Base-by-base conservation (phyloP, 2,329 filamentous ascomycete genomes). In the Tolypocladium guangdongense region DNA sequence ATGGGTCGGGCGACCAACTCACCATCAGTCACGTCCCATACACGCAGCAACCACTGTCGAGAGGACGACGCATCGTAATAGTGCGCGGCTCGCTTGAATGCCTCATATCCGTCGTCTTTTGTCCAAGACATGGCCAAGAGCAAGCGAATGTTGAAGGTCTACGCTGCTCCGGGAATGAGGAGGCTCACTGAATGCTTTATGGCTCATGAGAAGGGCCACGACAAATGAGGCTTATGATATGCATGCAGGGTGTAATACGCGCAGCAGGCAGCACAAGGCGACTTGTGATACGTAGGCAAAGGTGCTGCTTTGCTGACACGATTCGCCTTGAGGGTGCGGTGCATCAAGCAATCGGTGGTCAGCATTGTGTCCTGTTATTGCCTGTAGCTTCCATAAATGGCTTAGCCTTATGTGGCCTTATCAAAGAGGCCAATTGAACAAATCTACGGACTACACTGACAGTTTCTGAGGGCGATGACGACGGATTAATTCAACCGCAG, bases 111-210 rank as follows among this genome's bases (percentile, higher is more conserved):
- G 20, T 53, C 48, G 37, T 49, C 46, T 37, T 14, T 41, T 7
- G 33, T 14, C 52, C 52, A 53, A 24, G 52, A 53, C 52, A 53
- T 53, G 36, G 37, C 30, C 7, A 12, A 32, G 35, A 14, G 12
- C 35, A 22, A 27, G 27, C 14, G 16, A 20, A 2, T 41, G 32
- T 18, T 2, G 47, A 36, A 32, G 3, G 16, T 10, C 4, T 3
- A 18, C 36, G 32, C 27, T 35, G 20, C 20, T 32, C 27, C 49
- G 49, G 6, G 41, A 30, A 18, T 32, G 18, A 47, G 18, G 12
- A 10, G 43, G 43, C 27, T 33, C n/a, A 5, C 16, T 41, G 16
- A 43, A 4, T 27, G 24, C 41, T 30, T 7, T 16, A 27, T 22
- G 2, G 7, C 18, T 27, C 27, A n/a, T 47, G n/a, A 47, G 43